Conservation (phyloP, 1,139 yeast genomes). For the Hansenula anomala region DNA sequence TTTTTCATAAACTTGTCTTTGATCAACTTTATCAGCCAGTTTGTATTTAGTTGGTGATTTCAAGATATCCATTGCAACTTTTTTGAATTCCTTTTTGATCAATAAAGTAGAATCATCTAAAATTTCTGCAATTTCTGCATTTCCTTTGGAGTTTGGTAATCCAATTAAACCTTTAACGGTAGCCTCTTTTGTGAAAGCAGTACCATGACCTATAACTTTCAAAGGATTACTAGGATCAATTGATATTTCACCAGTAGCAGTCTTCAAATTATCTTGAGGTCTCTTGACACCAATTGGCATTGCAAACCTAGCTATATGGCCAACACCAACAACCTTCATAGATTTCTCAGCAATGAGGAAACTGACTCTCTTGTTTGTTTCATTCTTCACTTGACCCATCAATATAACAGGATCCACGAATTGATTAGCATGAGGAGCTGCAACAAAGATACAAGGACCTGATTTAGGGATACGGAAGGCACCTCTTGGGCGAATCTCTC, state of each 20-base stretch:
- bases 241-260: conserved; percentile 56
- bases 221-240: conserved; percentile 45
- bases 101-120: conserved; percentile 69
- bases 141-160: conserved; percentile 76
- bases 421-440: conserved; percentile 97
- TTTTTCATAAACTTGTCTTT: conserved; percentile 70
- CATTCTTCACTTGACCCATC: conserved; percentile 74
- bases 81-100: conserved; percentile 71
- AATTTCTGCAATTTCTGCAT: conserved; percentile 64
- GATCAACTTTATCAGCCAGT: conserved; percentile 80
- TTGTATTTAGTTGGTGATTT: conserved; percentile 46
- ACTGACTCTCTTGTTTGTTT: conserved; percentile 70
- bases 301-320: conserved; percentile 69
- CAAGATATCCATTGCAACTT: conserved; percentile 29
- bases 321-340: conserved; percentile 62
- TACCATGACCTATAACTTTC: conserved; percentile 57
- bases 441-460: conserved; percentile 92
- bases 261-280: conserved; percentile 75
- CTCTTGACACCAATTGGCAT: conserved; percentile 86
- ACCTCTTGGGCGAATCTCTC: conserved; percentile 88
- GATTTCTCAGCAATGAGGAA: conserved; percentile 87
- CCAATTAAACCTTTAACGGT: conserved; percentile 67
- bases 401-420: conserved; percentile 88
- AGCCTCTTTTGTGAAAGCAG: conserved; percentile 66
- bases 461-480: conserved; percentile 78